Base-by-base conservation (phyloP, 495 filamentous ascomycete species). In the Neurospora pannonica region DNA sequence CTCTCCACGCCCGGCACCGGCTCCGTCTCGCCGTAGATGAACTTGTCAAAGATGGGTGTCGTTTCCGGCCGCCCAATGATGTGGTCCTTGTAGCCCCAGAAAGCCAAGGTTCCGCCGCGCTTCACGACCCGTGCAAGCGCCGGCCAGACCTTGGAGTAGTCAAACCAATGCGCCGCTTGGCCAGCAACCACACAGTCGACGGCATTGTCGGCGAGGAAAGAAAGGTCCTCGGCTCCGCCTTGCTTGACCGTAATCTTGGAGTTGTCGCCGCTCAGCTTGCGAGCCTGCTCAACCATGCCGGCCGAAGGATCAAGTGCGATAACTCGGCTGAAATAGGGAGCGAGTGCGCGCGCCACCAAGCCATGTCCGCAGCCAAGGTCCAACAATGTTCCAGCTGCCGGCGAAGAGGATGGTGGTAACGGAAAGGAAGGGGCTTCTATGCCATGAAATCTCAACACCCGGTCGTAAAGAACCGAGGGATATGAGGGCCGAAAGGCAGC, bases 101-200 rank as follows among this genome's bases (percentile, higher is more conserved):
- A 88, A 1, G 88, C 88, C 17, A 92, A 70, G 6, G 88, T 89
- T 24, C 89, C 90, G 28, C 86, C 87, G 3, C 76, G 79, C 60
- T 87, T 83, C 6, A 91, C 75, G 2, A 89, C 83, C 9, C 87
- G 81, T 13, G 81, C 80, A 71, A 92, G 81, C 72, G 89, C 88
- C 6, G 83, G 83, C 85, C 88, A 91, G 10, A 86, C 82, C 28
- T 79, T 80, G 11, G 71, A 42, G 75, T 86, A 86, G 74, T 90
- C 83, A 77, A 92, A 91, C 90, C 89, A 92, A 77, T 92, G 90
- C 75, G 88, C 90, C 19, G 89, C 88, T 75, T 92, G 88, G 5
- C 85, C 90, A 6, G 89, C 84, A 11, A 90, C 85, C 6, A 87
- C 86, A 78, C 89, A 83, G 75, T 92, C 90, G 10, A 89, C 79